Conservation (phyloP, 106 monocot species). For the Vanilla planifolia region DNA sequence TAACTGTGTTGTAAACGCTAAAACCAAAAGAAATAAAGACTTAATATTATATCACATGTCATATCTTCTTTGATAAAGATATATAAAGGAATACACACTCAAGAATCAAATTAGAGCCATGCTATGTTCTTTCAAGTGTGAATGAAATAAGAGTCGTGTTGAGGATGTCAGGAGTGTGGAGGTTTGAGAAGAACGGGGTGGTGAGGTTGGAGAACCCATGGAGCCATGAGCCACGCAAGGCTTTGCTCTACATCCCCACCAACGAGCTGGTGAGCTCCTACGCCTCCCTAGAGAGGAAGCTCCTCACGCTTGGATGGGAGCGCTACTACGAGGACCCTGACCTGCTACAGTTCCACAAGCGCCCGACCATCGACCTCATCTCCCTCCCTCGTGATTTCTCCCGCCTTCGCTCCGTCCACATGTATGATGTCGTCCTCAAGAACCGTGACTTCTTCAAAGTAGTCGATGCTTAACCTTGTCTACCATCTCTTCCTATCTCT, state of each 20-base stretch:
- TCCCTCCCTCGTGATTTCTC: constrained; percentile 57
- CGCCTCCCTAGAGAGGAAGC: constrained; percentile 42
- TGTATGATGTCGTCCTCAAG: constrained; percentile 75
- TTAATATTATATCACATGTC: too few species aligned
- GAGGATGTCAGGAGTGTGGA: constrained; percentile 74
- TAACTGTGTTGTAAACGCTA: too few species aligned
- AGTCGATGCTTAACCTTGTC: constrained; percentile 26
- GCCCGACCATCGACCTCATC: constrained; percentile 46
- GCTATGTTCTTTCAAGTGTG: too few species aligned
- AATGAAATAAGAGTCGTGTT: too few species aligned
- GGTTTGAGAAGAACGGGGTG: constrained; percentile 66
- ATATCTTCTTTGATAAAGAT: too few species aligned
- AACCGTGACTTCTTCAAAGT: constrained; percentile 52
- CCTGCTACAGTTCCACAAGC: constrained; percentile 63
- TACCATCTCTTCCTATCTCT: too few species aligned
- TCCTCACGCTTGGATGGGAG: constrained; percentile 42
- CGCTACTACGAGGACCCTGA: constrained; percentile 42
- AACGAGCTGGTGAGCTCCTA: constrained; percentile 44
- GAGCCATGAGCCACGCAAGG: constrained; percentile 31
- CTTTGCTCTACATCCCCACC: constrained; percentile 35
- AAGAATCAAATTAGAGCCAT: too few species aligned
- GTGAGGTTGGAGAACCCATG: constrained; percentile 56
- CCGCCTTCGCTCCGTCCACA: constrained; percentile 46
- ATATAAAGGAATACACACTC: too few species aligned
- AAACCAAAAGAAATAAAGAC: too few species aligned